phyloP scores from a whole-genome alignment of 768 basidiomycete species.

The Termitomyces sp. region DNA sequence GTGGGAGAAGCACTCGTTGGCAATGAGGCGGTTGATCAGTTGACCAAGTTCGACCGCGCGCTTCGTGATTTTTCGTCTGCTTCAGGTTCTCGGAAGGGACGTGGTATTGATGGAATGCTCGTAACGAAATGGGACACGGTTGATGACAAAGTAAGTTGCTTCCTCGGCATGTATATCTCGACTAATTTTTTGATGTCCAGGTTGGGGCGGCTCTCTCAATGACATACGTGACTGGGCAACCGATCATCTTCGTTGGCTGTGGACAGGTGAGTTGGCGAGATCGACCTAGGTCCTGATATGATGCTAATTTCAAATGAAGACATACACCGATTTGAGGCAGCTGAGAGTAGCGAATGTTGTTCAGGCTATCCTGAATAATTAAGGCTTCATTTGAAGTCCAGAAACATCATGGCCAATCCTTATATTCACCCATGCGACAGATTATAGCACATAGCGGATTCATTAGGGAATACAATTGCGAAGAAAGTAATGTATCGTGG shows the following conservation, averaged over 20 bases:
- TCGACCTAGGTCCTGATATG: not conserved
- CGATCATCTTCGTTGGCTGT: constrained; percentile 96
- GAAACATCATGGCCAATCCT: not conserved
- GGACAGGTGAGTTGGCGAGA: constrained; percentile 62
- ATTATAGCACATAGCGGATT: not conserved
- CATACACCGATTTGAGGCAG: constrained; percentile 93
- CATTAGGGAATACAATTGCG: not conserved
- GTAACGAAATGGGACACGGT: constrained; percentile 99
- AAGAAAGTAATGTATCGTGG: too few species aligned
- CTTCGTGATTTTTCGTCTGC: constrained; percentile 87
- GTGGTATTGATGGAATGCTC: constrained; percentile 97
- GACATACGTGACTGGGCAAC: constrained; percentile 99
- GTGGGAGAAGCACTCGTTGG: constrained; percentile 98
- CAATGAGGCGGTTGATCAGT: constrained; percentile 97
- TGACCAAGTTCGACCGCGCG: constrained; percentile 94
- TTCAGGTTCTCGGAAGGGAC: constrained; percentile 59
- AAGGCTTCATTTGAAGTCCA: constrained; percentile 5
- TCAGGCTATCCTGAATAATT: constrained; percentile 83
- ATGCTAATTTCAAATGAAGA: constrained; percentile 39
- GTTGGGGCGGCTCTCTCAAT: constrained; percentile 98
- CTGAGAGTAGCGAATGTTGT: constrained; percentile 90
- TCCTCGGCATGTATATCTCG: not conserved
- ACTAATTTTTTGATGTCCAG: constrained; percentile 31
- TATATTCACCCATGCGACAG: not conserved
- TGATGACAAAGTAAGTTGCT: constrained; percentile 74